phyloP scores from a whole-genome alignment of 495 filamentous ascomycete species.

The Bacidia rubella region DNA sequence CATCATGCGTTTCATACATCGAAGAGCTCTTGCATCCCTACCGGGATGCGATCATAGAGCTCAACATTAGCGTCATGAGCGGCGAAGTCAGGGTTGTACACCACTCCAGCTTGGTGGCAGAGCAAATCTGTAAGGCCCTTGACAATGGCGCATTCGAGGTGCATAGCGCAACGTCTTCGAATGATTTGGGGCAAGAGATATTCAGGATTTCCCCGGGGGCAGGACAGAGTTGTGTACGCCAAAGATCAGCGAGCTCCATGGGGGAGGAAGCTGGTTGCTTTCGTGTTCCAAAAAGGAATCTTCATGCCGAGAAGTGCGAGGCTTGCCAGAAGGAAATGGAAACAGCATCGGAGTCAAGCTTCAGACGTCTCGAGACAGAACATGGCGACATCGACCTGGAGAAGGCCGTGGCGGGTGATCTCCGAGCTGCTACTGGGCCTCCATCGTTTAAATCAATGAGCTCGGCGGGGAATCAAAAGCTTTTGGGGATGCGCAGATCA shows the following conservation, averaged over 20 bases:
- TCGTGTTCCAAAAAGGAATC: constrained; percentile 19
- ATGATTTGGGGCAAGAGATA: neutral
- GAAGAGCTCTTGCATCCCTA: constrained; percentile 28
- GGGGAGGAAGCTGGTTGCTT: constrained; percentile 7
- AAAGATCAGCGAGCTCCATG: neutral
- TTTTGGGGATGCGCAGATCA: no score
- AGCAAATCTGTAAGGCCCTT: constrained; percentile 27
- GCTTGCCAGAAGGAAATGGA: constrained; percentile 31
- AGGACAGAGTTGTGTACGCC: no score
- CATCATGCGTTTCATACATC: constrained; percentile 39
- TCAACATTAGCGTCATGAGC: constrained; percentile 34
- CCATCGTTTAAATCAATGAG: neutral
- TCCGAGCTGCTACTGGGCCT: neutral
- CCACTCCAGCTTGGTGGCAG: constrained; percentile 18
- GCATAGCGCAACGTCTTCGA: constrained; percentile 27
- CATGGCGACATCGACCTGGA: neutral
- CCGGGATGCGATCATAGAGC: constrained; percentile 20
- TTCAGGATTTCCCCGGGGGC: neutral
- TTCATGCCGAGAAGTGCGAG: constrained; percentile 35
- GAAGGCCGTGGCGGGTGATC: neutral
- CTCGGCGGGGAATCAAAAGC: neutral
- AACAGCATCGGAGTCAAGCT: constrained; percentile 3
- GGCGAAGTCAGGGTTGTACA: constrained; percentile 33
- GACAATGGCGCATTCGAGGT: constrained; percentile 40
- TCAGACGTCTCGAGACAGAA: neutral